These are phyloP conservation scores for Fusarium incarnatum DNA, from an alignment of 2,329 filamentous ascomycete genomes.

Conservation along the genomic window DNA sequence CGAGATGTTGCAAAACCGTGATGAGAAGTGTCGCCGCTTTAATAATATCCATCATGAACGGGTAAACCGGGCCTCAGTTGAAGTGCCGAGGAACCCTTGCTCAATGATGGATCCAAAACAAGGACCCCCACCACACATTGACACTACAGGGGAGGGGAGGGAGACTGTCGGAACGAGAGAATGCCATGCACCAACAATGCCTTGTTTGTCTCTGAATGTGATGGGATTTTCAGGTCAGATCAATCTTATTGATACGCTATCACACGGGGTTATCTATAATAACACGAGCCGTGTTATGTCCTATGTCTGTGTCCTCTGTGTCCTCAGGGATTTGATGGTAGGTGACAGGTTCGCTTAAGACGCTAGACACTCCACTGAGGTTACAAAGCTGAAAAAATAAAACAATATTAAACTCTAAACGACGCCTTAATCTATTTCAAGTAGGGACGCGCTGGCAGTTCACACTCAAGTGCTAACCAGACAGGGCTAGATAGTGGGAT, in stretches of 20 bases:
- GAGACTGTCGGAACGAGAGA: neutral
- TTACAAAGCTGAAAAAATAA: conserved; percentile 7
- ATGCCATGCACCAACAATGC: neutral
- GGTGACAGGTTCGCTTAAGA: neutral
- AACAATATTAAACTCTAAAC: conserved; percentile 7
- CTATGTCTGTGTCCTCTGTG: neutral
- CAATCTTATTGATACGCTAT: neutral
- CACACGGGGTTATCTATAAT: neutral
- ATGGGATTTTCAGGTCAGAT: neutral
- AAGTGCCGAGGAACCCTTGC: conserved; percentile 1
- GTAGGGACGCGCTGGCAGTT: neutral
- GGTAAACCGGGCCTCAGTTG: neutral
- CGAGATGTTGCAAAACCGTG: neutral
- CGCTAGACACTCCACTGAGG: neutral
- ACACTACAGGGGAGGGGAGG: no score
- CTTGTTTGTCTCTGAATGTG: neutral
- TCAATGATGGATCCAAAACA: neutral
- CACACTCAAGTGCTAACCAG: neutral
- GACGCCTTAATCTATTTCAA: conserved; percentile 5
- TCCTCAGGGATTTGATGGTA: neutral
- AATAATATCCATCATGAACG: neutral
- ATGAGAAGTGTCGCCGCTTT: neutral
- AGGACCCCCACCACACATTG: neutral
- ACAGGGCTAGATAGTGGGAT: neutral
- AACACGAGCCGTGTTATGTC: neutral